Evolutionary conservation across 495 filamentous ascomycete species (phyloP), one percentile per base, ranked within the genome.

Genomic region (Rostrohypoxylon terebratum): DNA sequence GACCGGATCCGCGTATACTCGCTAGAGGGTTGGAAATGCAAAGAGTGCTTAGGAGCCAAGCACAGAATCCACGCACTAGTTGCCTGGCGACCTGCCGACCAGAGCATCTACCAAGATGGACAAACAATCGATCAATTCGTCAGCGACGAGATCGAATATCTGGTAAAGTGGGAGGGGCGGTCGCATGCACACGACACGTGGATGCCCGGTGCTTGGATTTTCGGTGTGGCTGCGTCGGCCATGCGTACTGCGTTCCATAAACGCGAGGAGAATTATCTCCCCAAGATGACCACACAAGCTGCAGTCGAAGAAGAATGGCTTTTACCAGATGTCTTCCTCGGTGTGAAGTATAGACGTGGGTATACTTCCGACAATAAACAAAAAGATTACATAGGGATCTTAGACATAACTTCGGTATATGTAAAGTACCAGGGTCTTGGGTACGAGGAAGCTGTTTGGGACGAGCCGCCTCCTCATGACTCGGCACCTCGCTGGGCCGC

Each of bases 401-500:
- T 85, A 9, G 86, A 94, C 66, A 88, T 97, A 20, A 82, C 84
- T 16, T 82, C 87, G 71, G 93, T 92, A 9, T 87, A 89, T 28
- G 90, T 97, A 75, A 99, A 99, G 70, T 98, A 92, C 78, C 92
- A 95, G 78, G 96, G 96, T n/a, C 84, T 98, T n/a, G 85, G 90
- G 5, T 98, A 98, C 77, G 94, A 98, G 66, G 93, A 98, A 53
- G 83, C 89, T 0, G 93, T 96, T 1, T 98, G 95, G 95, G 95
- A 97, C 66, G 83, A 86, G 2, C 92, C 94, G 0, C 96, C 96
- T 1, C 77, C 83, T n/a, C 83, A 84, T 20, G 87, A 87, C 21
- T 87, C 93, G 44, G 80, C 81, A 10, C 89, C 90, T 13, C 83
- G 90, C 28, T 98, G 92, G 90, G 83, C 83, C n/a, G 92, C 95